Percentiles rank a stretch among this genome's conserved stretches.
phyloP scores from a whole-genome alignment of 1,284 basidiomycete genomes.

The Cutaneotrichosporon daszewskae region DNA sequence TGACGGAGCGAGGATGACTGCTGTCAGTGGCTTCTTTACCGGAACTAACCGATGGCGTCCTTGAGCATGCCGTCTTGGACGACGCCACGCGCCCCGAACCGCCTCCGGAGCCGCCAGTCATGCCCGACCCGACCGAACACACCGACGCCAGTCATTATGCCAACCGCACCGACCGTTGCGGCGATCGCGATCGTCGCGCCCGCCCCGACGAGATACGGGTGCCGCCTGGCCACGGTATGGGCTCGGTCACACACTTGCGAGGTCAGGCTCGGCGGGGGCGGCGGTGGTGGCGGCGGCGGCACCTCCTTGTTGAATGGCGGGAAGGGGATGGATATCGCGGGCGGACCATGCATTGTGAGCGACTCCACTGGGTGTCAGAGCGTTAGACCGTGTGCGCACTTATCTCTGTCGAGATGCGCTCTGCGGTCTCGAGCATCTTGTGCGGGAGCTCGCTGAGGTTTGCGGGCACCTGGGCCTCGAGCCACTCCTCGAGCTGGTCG shows the following conservation, averaged over 20 bases:
- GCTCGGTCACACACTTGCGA: constrained; percentile 10
- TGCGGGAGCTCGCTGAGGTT: constrained; percentile 43
- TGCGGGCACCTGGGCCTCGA: constrained; percentile 40
- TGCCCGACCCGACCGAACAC: constrained; percentile 8
- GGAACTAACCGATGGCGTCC: constrained; percentile 39
- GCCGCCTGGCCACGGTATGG: constrained; percentile 4
- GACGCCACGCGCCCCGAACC: constrained; percentile 29
- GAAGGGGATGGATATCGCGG: constrained; percentile 44
- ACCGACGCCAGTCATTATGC: constrained; percentile 11
- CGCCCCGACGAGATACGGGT: constrained; percentile 16
- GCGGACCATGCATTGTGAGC: constrained; percentile 42
- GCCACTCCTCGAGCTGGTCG: constrained; percentile 45
- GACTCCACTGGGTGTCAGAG: constrained; percentile 34
- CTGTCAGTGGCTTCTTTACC: constrained; percentile 7
- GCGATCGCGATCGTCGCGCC: constrained; percentile 28
- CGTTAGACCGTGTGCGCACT: constrained; percentile 36
- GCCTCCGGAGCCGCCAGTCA: constrained; percentile 14
- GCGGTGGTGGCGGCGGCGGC: constrained; percentile 31
- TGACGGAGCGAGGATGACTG: constrained; percentile 42
- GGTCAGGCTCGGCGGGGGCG: constrained; percentile 15
- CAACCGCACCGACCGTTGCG: constrained; percentile 32
- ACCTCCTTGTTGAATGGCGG: constrained; percentile 39
- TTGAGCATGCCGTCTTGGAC: constrained; percentile 44
- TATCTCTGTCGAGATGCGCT: constrained; percentile 40
- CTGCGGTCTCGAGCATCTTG: constrained; percentile 43